Evolutionary conservation across 345 rosid genomes (phyloP), one percentile per base, ranked within the genome.

Genomic region (Camelina laxa): DNA sequence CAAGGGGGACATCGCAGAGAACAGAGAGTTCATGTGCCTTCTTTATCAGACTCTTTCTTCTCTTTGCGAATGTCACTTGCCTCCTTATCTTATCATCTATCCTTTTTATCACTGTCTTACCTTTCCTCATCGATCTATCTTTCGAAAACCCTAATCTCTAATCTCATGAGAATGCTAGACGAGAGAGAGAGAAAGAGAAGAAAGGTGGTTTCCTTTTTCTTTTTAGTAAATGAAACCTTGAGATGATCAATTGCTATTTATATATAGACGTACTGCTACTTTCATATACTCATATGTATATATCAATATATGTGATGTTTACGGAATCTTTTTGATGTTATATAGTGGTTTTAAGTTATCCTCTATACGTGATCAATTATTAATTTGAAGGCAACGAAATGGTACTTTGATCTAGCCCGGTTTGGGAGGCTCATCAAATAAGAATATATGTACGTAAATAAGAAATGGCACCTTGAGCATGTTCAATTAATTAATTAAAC

Each of bases 11-110:
- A 31, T 90, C 96, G 44, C 91, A 87, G 7, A 90, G 81, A 51
- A 90, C 82, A 27, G 93, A 88, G 84, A 88, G 87, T 89, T 90
- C 93, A 44, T 75, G 76, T 64, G 93, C 91, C 72, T 90, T 90
- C 87, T 90, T 90, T 11, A 88, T 42, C 50, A 90, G 58, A 27
- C 91, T 87, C 47, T 75, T 74, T 69, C 87, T 82, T 49, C 96
- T 79, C 86, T 90, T 88, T 3, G 93, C 78, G 64, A 90, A 90
- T 0, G 91, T 88, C 51, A 90, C 93, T 78, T 88, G 93, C 65
- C 90, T 85, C 60, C 83, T 88, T 15, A 82, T 79, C 79, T 85
- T 90, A 84, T 90, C 89, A 81, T 90, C 93, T 82, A 90, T 81
- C 90, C 82, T 84, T 84, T 75, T 87, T 75, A 90, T 39, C 81